A percentile compares a stretch with the other conserved stretches of the same genome.
phyloP scores from a whole-genome alignment of 192 early-diverging fungal species.

The Physocladia obscura region DNA sequence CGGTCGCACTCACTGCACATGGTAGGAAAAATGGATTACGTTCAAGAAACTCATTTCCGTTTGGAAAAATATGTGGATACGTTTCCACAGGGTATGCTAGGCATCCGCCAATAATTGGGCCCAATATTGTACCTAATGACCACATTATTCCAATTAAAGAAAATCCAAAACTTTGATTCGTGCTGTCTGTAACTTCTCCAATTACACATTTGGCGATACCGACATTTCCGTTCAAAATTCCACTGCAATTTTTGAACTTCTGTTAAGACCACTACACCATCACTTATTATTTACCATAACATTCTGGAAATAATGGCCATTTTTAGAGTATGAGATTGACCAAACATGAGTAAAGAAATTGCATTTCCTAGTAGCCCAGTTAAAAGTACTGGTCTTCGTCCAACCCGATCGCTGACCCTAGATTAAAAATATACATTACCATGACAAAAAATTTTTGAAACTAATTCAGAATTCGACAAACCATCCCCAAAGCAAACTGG shows the following conservation, averaged over 20 bases:
- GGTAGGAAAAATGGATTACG: constrained; percentile 82
- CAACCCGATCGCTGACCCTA: constrained; percentile 83
- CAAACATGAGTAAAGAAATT: constrained; percentile 71
- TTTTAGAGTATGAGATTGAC: constrained; percentile 44
- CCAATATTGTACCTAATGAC: constrained; percentile 36
- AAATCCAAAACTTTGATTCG: constrained; percentile 78
- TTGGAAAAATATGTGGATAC: constrained; percentile 55
- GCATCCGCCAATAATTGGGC: constrained; percentile 79
- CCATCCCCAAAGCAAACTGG: constrained; percentile 34
- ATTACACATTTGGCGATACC: constrained; percentile 81
- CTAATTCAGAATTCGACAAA: background rate
- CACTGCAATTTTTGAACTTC: constrained; percentile 26
- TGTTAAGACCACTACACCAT: background rate
- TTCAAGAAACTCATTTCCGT: constrained; percentile 64
- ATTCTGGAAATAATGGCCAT: constrained; percentile 44
- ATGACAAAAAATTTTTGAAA: background rate
- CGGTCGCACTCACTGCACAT: constrained; percentile 64
- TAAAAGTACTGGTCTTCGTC: constrained; percentile 77
- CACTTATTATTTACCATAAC: constrained; percentile 40
- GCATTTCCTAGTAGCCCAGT: constrained; percentile 77
- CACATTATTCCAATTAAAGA: constrained; percentile 62
- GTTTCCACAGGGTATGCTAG: constrained; percentile 71
- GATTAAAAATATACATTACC: constrained; percentile 1
- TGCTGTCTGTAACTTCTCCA: constrained; percentile 81
- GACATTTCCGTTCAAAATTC: constrained; percentile 66